These are phyloP conservation scores for Globisporangium abappressorium DNA, from an alignment of 352 stramenopile genomes.

Conservation along the genomic window DNA sequence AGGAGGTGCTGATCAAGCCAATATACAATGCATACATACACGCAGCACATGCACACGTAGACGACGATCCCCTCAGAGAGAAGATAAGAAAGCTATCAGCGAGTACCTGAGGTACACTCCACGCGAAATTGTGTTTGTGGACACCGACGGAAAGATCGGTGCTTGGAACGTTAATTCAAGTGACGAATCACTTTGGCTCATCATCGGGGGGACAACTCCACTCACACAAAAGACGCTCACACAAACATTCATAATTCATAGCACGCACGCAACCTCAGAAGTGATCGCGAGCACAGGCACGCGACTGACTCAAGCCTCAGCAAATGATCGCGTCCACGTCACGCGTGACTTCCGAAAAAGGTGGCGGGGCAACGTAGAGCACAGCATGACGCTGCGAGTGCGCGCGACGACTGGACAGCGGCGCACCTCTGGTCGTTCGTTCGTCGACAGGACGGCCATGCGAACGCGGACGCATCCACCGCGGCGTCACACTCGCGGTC, in stretches of 20 bases:
- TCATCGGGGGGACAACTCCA: constrained; percentile 38
- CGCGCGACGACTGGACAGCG: background rate
- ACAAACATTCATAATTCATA: background rate
- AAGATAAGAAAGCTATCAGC: constrained; percentile 72
- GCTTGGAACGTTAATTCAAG: constrained; percentile 48
- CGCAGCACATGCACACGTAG: background rate
- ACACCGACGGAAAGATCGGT: constrained; percentile 31
- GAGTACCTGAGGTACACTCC: constrained; percentile 68
- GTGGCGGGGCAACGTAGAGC: background rate
- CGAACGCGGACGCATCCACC: constrained; percentile 6
- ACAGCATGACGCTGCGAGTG: background rate
- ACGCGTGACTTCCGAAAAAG: background rate
- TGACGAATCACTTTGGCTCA: constrained; percentile 23
- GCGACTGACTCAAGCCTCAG: background rate
- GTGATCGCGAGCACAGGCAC: background rate
- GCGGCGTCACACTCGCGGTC: constrained; percentile 5
- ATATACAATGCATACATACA: constrained; percentile 16
- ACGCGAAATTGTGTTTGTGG: constrained; percentile 22
- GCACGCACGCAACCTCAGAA: background rate
- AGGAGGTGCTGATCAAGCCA: constrained; percentile 32
- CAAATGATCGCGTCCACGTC: background rate
- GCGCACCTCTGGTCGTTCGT: background rate
- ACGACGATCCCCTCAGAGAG: constrained; percentile 58
- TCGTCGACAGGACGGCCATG: background rate
- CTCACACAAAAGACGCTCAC: background rate